Conservation (phyloP, 1,284 basidiomycete species). For the Albatrellus sp. region DNA sequence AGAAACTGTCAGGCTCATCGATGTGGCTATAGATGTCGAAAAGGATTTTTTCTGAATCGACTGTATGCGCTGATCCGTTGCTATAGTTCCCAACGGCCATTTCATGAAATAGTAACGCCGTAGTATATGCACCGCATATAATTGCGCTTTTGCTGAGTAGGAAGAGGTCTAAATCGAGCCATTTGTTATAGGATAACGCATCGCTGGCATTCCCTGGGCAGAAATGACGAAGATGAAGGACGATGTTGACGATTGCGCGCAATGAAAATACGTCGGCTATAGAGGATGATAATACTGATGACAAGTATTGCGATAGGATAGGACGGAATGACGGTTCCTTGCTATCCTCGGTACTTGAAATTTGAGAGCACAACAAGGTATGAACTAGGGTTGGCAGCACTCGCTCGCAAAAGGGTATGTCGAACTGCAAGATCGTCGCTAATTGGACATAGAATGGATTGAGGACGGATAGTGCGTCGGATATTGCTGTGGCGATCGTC, state of each 20-base stretch:
- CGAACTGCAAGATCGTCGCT: slow-evolving; percentile 39
- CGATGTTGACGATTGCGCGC: slow-evolving; percentile 59
- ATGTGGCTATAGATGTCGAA: slow-evolving; percentile 92
- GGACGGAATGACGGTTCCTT: slow-evolving; percentile 15
- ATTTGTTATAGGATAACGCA: slow-evolving; percentile 62
- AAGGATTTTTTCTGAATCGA: slow-evolving; percentile 48
- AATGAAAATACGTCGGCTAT: slow-evolving; percentile 34
- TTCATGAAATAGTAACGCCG: slow-evolving; percentile 84
- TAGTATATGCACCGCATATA: slow-evolving; percentile 73
- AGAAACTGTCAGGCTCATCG: slow-evolving; percentile 96
- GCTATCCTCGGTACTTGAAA: slow-evolving; percentile 4
- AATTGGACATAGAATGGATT: slow-evolving; percentile 66
- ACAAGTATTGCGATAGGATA: slow-evolving; percentile 54
- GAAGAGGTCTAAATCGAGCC: slow-evolving; percentile 72
- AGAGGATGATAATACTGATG: slow-evolving; percentile 36
- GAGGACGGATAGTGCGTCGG: slow-evolving; percentile 38
- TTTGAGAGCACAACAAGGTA: slow-evolving; percentile 33
- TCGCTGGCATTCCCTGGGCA: slow-evolving; percentile 29
- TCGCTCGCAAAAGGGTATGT: slow-evolving; percentile 49
- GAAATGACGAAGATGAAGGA: slow-evolving; percentile 76
- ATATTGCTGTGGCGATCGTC: slow-evolving; percentile 46
- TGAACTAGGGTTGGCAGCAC: slow-evolving; percentile 71
- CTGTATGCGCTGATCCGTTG: slow-evolving; percentile 9
- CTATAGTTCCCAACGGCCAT: slow-evolving; percentile 45
- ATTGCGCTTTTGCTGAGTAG: slow-evolving; percentile 69